A percentile compares a stretch with the other conserved stretches of the same genome.
phyloP scores from a whole-genome alignment of 148 eudicot species.

The Amaranthus palmeri region DNA sequence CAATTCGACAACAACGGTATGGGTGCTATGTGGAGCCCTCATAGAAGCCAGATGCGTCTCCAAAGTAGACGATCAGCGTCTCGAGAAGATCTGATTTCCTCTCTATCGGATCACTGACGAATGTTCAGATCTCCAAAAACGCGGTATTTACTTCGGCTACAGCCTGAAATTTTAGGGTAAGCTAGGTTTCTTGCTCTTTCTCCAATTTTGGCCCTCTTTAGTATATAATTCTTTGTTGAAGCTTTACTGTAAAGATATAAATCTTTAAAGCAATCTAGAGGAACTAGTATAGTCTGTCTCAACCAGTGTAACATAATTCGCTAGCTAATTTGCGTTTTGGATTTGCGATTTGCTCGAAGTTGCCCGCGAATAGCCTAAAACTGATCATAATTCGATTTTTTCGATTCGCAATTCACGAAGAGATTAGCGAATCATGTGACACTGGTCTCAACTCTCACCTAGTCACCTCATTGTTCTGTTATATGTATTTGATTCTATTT shows the following conservation, averaged over 20 bases:
- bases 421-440: too few species aligned
- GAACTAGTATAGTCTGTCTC: neutral
- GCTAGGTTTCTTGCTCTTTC: neutral
- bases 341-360: too few species aligned
- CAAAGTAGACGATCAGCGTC: slow-evolving; percentile 96
- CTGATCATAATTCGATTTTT: too few species aligned
- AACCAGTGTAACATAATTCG: too few species aligned
- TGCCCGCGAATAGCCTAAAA: too few species aligned
- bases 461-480: neutral
- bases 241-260: neutral
- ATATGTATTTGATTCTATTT: neutral
- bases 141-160: slow-evolving; percentile 22
- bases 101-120: slow-evolving; percentile 59
- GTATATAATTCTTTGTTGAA: neutral
- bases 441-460: too few species aligned
- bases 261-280: neutral
- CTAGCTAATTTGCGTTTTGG: too few species aligned
- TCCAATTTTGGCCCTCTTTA: neutral
- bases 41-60: slow-evolving; percentile 74
- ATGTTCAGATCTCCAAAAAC: slow-evolving; percentile 34
- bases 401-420: too few species aligned
- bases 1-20: slow-evolving; percentile 59
- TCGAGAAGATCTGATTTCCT: slow-evolving; percentile 80
- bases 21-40: slow-evolving; percentile 63
- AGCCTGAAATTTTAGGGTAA: neutral